phyloP scores from a whole-genome alignment of 768 basidiomycete genomes.

The Boletus rubroflammeus region DNA sequence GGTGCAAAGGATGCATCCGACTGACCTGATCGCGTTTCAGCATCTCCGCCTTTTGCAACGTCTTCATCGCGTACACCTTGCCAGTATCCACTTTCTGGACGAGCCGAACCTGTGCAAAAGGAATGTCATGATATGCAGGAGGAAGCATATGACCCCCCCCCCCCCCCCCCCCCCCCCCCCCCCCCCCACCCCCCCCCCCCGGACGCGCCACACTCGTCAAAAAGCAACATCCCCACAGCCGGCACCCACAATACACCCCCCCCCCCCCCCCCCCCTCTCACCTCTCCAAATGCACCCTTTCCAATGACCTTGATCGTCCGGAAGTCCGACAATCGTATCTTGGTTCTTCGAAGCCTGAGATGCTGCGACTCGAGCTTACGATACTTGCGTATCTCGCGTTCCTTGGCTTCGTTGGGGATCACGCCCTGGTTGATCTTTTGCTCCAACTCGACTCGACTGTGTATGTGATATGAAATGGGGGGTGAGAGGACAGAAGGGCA shows the following conservation, averaged over 20 bases:
- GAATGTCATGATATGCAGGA: background rate
- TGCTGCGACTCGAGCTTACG: conserved; percentile 86
- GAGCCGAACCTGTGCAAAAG: conserved; percentile 66
- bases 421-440: conserved; percentile 74
- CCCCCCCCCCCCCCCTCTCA: conserved; percentile 32
- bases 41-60: conserved; percentile 97
- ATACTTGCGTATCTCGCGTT: conserved; percentile 82
- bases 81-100: conserved; percentile 97
- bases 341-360: conserved; percentile 87
- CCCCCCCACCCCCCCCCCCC: conserved; percentile 70
- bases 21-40: conserved; percentile 96
- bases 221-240: too few relatives aligned
- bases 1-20: background rate
- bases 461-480: background rate
- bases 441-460: conserved; percentile 86
- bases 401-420: conserved; percentile 77
- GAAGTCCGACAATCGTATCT: conserved; percentile 92
- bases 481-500: conserved; percentile 4
- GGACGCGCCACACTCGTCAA: too few relatives aligned
- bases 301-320: conserved; percentile 97
- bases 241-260: too few relatives aligned
- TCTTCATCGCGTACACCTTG: conserved; percentile 99
- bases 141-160: background rate
- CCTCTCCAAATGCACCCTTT: conserved; percentile 98
- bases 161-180: too few relatives aligned